Percentiles rank a stretch among this genome's conserved stretches.
Conservation (phyloP, 2,329 filamentous ascomycete genomes). For the Acephala macrosclerotiorum region DNA sequence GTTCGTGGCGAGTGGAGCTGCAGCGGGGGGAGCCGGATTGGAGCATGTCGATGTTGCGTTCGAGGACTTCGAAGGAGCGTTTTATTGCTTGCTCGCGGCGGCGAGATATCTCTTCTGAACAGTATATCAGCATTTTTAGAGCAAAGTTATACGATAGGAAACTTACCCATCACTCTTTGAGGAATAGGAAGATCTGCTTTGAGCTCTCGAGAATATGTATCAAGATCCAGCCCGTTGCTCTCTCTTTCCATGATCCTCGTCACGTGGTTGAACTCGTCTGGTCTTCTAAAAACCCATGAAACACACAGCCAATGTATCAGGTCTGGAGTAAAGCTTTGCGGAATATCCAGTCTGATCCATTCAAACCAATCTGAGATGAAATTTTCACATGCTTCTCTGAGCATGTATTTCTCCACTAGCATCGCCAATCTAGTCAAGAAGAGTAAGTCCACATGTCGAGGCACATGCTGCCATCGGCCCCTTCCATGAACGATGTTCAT, state of each 20-base stretch:
- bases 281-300: constrained; percentile 28
- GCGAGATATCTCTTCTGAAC: constrained; percentile 1
- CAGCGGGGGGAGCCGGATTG: constrained; percentile 20
- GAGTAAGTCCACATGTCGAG: constrained; percentile 34
- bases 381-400: constrained; percentile 17
- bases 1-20: constrained; percentile 20
- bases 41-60: constrained; percentile 40
- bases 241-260: constrained; percentile 22
- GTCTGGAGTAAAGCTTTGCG: constrained; percentile 17
- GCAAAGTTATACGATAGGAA: background rate
- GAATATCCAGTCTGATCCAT: constrained; percentile 10
- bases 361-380: constrained; percentile 24
- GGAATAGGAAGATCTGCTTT: constrained; percentile 28
- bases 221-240: constrained; percentile 19
- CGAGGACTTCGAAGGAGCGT: constrained; percentile 43
- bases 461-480: constrained; percentile 26
- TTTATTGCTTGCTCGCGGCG: constrained; percentile 31
- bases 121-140: background rate
- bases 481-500: constrained; percentile 22
- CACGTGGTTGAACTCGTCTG: constrained; percentile 23
- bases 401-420: constrained; percentile 41
- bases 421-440: constrained; percentile 43
- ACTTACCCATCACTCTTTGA: constrained; percentile 23
- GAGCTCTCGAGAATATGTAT: constrained; percentile 15
- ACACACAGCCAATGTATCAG: constrained; percentile 28